Evolutionary conservation across 108 stramenopile species (phyloP).

Genomic region (Cyclotella baltica): DNA sequence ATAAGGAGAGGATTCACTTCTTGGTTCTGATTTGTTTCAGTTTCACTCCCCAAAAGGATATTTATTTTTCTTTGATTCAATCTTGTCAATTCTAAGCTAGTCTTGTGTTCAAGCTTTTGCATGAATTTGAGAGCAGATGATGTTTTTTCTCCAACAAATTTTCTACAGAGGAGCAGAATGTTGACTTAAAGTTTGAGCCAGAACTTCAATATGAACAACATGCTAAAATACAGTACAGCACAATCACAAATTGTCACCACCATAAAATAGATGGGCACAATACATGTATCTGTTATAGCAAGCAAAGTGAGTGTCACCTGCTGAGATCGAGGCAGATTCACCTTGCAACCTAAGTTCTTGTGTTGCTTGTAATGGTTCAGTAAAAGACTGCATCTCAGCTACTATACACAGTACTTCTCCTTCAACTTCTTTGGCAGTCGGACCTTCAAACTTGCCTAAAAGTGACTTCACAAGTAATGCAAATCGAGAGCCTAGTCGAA

Average conservation of each 20-base stretch:
- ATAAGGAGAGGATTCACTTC: too few relatives aligned
- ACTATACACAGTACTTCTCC: neutral
- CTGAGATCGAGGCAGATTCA: neutral
- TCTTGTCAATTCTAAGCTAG: neutral
- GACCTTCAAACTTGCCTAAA: neutral
- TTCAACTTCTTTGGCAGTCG: neutral
- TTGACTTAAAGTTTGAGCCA: too few relatives aligned
- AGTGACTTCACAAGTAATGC: conserved; percentile 9
- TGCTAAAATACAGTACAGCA: too few relatives aligned
- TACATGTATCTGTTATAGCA: neutral
- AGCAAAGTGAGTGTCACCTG: conserved; percentile 12
- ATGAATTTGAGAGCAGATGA: neutral
- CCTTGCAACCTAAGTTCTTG: neutral
- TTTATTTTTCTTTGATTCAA: neutral
- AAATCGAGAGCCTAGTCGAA: conserved; percentile 21
- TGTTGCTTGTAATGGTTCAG: conserved; percentile 15
- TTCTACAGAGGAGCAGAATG: too few relatives aligned
- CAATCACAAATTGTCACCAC: too few relatives aligned
- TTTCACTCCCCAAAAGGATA: neutral
- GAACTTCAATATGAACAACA: too few relatives aligned
- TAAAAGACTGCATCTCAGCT: neutral
- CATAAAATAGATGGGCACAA: too few relatives aligned
- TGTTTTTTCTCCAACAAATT: neutral
- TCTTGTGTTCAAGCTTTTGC: neutral
- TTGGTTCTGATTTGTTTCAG: too few relatives aligned